Conservation (phyloP, 208 protist genomes). For the Acanthamoeba quina region DNA sequence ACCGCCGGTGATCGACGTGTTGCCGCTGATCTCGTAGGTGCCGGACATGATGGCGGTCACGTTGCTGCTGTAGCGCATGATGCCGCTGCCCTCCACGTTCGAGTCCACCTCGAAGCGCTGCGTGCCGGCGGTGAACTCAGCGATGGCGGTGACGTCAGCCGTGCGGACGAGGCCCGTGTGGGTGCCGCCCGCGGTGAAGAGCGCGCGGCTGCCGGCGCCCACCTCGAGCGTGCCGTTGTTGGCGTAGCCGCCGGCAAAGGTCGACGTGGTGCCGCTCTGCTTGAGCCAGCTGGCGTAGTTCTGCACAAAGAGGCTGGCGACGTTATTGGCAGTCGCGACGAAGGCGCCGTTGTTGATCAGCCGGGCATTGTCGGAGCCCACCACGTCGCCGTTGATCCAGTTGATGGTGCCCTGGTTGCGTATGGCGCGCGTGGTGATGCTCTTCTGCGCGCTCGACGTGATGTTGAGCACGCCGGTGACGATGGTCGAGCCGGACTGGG, state of each 20-base stretch:
- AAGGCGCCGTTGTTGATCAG: conserved; percentile 58
- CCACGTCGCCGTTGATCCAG: conserved; percentile 58
- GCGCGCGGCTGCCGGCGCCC: conserved; percentile 3
- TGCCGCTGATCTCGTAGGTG: conserved; percentile 47
- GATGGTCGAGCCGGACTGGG: conserved; percentile 45
- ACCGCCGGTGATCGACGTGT: conserved; percentile 65
- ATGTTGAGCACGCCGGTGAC: conserved; percentile 57
- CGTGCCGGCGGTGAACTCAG: conserved; percentile 48
- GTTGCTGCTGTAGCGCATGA: conserved; percentile 57
- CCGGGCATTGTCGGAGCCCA: conserved; percentile 21
- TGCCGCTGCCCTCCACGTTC: background rate
- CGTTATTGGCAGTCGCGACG: conserved; percentile 14
- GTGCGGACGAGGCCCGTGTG: conserved; percentile 31
- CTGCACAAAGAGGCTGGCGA: conserved; percentile 44
- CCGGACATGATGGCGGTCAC: conserved; percentile 60
- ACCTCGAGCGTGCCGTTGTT: conserved; percentile 68
- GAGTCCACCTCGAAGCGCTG: conserved; percentile 20
- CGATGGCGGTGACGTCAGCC: background rate
- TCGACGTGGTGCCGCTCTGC: conserved; percentile 31
- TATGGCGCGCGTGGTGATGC: conserved; percentile 50
- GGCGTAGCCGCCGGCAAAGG: conserved; percentile 64
- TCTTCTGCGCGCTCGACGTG: conserved; percentile 31
- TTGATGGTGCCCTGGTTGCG: conserved; percentile 32
- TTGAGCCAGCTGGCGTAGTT: conserved; percentile 67
- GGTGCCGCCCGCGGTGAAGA: conserved; percentile 37